phyloP scores from a whole-genome alignment of 2,329 filamentous ascomycete species.

The Fusarium luffae region DNA sequence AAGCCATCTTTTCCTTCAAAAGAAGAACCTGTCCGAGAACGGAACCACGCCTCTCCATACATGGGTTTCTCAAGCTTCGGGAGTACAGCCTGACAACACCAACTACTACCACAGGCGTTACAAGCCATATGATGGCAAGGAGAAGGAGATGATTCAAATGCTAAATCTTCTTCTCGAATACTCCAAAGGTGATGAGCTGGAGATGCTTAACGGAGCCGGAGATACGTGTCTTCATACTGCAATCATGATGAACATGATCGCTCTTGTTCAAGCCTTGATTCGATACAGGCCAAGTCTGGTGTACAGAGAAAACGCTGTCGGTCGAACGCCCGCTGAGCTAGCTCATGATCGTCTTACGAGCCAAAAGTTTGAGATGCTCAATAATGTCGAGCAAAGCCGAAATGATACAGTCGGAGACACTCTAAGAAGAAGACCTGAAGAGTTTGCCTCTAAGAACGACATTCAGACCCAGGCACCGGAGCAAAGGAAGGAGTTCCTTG shows the following conservation, averaged over 20 bases:
- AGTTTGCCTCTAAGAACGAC: constrained; percentile 22
- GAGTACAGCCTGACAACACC: constrained; percentile 13
- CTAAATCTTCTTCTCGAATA: constrained; percentile 64
- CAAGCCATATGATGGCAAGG: constrained; percentile 39
- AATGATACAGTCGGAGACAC: neutral
- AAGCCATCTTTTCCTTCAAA: constrained; percentile 67
- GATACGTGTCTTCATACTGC: constrained; percentile 73
- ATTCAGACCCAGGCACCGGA: constrained; percentile 29
- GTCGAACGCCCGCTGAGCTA: constrained; percentile 77
- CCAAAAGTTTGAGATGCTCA: constrained; percentile 48
- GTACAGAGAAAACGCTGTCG: constrained; percentile 79
- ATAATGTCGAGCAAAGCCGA: constrained; percentile 3
- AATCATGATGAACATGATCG: constrained; percentile 53
- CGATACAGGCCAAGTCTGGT: constrained; percentile 68
- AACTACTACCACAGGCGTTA: constrained; percentile 22
- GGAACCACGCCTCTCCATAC: constrained; percentile 73
- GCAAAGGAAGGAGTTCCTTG: constrained; percentile 35
- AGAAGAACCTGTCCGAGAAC: constrained; percentile 61
- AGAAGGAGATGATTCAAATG: constrained; percentile 53
- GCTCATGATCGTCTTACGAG: constrained; percentile 66
- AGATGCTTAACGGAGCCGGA: constrained; percentile 71
- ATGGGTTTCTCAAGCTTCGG: constrained; percentile 59
- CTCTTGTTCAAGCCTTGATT: constrained; percentile 60
- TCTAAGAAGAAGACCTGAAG: constrained; percentile 12
- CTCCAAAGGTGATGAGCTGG: constrained; percentile 66